Evolutionary conservation across 1,284 basidiomycete species (phyloP), one percentile per base, ranked within the genome.

Genomic region (Cutaneotrichosporon dermatis): DNA sequence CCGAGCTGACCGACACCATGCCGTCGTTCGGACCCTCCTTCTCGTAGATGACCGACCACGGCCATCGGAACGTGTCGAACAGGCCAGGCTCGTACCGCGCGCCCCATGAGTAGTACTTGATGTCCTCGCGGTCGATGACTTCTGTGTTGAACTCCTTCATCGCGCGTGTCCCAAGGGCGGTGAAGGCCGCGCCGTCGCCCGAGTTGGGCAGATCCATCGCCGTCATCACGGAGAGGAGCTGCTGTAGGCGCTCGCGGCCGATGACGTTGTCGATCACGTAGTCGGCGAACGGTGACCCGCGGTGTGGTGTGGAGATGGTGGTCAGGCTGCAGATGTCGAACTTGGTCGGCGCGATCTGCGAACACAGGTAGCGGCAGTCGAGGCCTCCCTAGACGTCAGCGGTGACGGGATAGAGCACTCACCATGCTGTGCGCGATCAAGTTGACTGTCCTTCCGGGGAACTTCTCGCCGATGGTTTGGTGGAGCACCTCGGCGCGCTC

Each of bases 21-120:
- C 93, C 94, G 73, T 99, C 96, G 69, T 97, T 98, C 4, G 88
- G 86, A n/a, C 92, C 93, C 78, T 97, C 93, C 70, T 89, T 89
- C 69, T 90, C 87, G 25, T 88, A 75, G 53, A 97, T 88, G 40
- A 96, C 86, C 4, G 85, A 85, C 74, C 92, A 90, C 1, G 92
- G 86, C 82, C 87, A 86, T 63, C 85, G 85, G 85, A 90, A 92
- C 0, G 90, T 89, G 77, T 94, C 90, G 49, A 94, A 85, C 58
- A 94, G 79, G 1, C 90, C 89, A 4, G 94, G 92, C 13, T 89
- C 84, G 74, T 92, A 94, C 25, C 82, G 82, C 5, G 94, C 93
- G 10, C 94, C 94, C 89, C 92, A 98, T 69, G 89, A 92, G 70
- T 89, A 94, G 77, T 97, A 97, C 64, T 84, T 83, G 58, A 96